Percentiles rank a stretch among this genome's conserved stretches.
Conservation (phyloP, 2,329 filamentous ascomycete genomes). For the Stagonosporopsis rhizophila region DNA sequence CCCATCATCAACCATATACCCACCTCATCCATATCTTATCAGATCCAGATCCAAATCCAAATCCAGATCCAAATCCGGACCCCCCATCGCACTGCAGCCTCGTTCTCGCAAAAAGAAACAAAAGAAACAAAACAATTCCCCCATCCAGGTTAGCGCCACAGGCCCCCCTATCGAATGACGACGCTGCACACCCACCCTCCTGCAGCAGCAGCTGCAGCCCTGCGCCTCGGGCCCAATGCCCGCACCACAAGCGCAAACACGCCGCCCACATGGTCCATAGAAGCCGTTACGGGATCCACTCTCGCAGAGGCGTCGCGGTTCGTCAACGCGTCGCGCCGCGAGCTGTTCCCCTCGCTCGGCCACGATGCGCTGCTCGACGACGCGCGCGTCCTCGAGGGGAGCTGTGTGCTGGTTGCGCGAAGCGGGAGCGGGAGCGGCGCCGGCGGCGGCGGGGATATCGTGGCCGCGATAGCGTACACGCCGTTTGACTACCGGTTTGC, state of each 20-base stretch:
- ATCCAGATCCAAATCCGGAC: too few relatives aligned
- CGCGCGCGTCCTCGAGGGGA: background rate
- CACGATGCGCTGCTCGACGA: constrained; percentile 6
- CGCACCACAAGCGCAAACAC: background rate
- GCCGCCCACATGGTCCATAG: constrained; percentile 10
- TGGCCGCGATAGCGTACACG: constrained; percentile 3
- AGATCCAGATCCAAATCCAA: background rate
- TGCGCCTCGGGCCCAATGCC: background rate
- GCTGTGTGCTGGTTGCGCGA: constrained; percentile 2
- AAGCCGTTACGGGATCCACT: constrained; percentile 2
- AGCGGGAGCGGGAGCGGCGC: background rate
- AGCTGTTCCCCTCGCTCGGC: constrained; percentile 13
- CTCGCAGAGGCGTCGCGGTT: constrained; percentile 7
- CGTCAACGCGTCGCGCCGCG: constrained; percentile 15
- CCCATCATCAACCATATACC: background rate
- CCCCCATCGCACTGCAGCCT: background rate
- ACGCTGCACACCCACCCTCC: background rate
- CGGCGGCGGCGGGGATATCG: background rate
- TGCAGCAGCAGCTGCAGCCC: constrained; percentile 1
- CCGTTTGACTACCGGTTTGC: constrained; percentile 14
- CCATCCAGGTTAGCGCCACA: background rate
- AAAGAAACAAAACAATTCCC: background rate
- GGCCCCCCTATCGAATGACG: background rate
- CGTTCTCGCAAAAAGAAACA: too few relatives aligned
- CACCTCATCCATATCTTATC: background rate